Conservation (phyloP, 208 protist genomes). For the Acanthamoeba rhysodes region DNA sequence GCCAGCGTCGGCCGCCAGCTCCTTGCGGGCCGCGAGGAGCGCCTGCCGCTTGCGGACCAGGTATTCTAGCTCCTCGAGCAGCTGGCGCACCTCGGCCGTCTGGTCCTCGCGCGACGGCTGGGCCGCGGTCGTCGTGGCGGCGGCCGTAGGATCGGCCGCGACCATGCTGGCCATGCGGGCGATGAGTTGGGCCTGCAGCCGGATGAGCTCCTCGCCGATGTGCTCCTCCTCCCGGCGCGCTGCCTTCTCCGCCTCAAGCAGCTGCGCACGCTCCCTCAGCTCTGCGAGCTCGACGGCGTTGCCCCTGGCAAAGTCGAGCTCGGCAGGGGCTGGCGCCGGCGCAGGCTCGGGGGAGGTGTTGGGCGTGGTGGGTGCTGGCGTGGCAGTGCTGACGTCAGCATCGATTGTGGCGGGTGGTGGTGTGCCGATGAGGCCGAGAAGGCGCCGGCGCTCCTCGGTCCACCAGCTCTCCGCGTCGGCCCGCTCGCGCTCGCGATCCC, state of each 20-base stretch:
- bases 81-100: not conserved
- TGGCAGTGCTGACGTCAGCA: not conserved
- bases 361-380: not conserved
- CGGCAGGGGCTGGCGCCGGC: not conserved
- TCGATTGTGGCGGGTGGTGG: not conserved
- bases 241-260: not conserved
- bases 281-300: not conserved
- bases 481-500: not conserved
- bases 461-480: not conserved
- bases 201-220: slow-evolving; percentile 7
- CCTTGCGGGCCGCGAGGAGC: not conserved
- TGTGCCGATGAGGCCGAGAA: not conserved
- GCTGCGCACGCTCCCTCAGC: not conserved
- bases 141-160: not conserved
- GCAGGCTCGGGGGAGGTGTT: not conserved
- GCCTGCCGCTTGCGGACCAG: not conserved
- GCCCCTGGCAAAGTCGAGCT: no score
- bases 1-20: not conserved
- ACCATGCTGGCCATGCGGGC: not conserved
- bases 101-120: not conserved
- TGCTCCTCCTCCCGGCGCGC: slow-evolving; percentile 2
- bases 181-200: slow-evolving; percentile 23
- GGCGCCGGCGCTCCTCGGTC: not conserved
- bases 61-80: slow-evolving; percentile 17
- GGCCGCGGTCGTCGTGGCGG: not conserved